Percentiles rank a stretch among this genome's conserved stretches.
Conservation (phyloP, 148 eudicot genomes). For the Chenopodium album region DNA sequence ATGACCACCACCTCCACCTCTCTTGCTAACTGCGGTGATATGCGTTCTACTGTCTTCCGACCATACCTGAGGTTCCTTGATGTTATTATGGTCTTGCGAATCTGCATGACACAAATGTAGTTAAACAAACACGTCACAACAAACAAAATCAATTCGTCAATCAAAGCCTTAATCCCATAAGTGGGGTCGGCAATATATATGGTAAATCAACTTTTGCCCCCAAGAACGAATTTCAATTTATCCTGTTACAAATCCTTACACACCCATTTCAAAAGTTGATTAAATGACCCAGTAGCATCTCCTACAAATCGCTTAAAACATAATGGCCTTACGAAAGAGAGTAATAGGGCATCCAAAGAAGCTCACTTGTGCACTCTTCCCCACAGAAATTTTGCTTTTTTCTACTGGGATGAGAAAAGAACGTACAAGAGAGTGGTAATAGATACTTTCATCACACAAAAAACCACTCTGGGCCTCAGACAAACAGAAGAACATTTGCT, state of each 20-base stretch:
- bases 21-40: not conserved
- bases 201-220: not conserved
- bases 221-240: not conserved
- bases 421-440: too few species aligned
- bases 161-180: too few species aligned
- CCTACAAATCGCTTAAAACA: not conserved
- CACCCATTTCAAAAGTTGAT: not conserved
- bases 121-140: not conserved
- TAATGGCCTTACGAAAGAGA: not conserved
- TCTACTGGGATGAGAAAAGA: not conserved
- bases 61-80: not conserved
- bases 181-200: too few species aligned
- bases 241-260: not conserved
- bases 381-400: not conserved
- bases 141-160: too few species aligned
- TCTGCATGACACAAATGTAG: not conserved
- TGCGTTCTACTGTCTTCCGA: not conserved
- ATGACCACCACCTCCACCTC: slow-evolving; percentile 10
- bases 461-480: not conserved
- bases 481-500: too few species aligned
- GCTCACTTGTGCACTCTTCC: not conserved
- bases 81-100: not conserved
- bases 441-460: too few species aligned
- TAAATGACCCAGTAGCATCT: not conserved
- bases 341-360: not conserved